A percentile compares a stretch with the other conserved stretches of the same genome.
Evolutionary conservation across 306 rosid genomes (phyloP).

Genomic region (Vigna radiata): DNA sequence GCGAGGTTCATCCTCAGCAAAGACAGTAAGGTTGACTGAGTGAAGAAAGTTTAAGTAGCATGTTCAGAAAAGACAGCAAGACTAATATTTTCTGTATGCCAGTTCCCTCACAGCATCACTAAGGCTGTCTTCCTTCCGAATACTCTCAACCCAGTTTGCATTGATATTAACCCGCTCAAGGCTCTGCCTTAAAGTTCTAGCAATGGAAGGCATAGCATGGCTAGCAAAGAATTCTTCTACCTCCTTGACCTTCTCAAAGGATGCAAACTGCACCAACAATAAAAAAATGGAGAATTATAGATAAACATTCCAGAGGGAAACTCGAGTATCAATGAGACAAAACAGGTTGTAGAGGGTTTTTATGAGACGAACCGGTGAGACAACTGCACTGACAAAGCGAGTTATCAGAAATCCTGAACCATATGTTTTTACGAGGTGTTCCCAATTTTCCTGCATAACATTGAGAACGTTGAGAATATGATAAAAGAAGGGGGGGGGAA

Average conservation of each 20-base stretch:
- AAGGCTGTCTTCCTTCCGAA: conserved; percentile 63
- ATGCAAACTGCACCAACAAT: conserved; percentile 71
- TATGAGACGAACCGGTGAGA: conserved; percentile 77
- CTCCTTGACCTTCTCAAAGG: conserved; percentile 81
- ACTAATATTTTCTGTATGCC: conserved; percentile 55
- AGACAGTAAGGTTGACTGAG: neutral
- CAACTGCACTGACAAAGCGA: conserved; percentile 68
- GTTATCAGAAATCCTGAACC: conserved; percentile 82
- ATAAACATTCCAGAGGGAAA: conserved; percentile 1
- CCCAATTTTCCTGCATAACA: conserved; percentile 74
- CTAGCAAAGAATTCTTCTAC: conserved; percentile 78
- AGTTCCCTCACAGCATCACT: conserved; percentile 59
- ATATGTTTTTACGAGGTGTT: conserved; percentile 61
- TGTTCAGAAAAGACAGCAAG: neutral
- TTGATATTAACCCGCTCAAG: conserved; percentile 77
- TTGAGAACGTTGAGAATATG: conserved; percentile 23
- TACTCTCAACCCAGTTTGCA: conserved; percentile 74
- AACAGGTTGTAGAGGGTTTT: conserved; percentile 16
- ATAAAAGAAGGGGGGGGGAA: neutral
- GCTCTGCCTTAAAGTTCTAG: conserved; percentile 93
- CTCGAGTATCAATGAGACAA: conserved; percentile 2
- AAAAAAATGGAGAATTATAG: conserved; percentile 9
- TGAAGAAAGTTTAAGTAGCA: neutral
- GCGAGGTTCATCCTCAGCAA: conserved; percentile 19
- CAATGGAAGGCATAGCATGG: conserved; percentile 56